Evolutionary conservation across 306 rosid species (phyloP).

Genomic region (Argentina anserina): DNA sequence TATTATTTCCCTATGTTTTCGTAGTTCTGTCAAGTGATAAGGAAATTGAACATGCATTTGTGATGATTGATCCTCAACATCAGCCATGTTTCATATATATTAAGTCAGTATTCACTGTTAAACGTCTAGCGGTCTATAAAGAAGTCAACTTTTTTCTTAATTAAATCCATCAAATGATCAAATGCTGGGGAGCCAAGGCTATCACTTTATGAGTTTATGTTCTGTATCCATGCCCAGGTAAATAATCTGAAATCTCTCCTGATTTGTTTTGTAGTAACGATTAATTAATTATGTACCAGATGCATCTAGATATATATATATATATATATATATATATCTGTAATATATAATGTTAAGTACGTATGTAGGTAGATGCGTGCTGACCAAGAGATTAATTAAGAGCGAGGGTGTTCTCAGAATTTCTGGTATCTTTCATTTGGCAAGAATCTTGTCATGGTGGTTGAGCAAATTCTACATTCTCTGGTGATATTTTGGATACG

Average conservation of each 20-base stretch:
- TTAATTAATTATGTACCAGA: neutral
- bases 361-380: neutral
- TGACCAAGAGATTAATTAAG: neutral
- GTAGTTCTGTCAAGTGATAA: neutral
- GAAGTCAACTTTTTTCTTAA: too few species aligned
- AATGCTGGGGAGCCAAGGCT: neutral
- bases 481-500: neutral
- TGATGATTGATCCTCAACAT: neutral
- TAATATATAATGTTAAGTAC: too few species aligned
- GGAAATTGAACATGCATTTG: neutral
- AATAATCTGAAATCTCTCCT: neutral
- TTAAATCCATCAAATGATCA: too few species aligned
- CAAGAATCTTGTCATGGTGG: neutral
- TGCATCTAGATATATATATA: neutral
- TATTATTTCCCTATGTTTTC: too few species aligned
- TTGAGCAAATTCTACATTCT: neutral
- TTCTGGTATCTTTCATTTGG: neutral
- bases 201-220: neutral
- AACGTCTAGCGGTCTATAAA: too few species aligned
- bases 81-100: too few species aligned
- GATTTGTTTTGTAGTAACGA: neutral
- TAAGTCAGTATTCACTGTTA: too few species aligned
- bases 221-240: neutral
- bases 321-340: neutral
- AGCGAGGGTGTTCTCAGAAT: neutral